Conservation (phyloP, 2,329 filamentous ascomycete genomes). For the Paracamarosporium sp. region DNA sequence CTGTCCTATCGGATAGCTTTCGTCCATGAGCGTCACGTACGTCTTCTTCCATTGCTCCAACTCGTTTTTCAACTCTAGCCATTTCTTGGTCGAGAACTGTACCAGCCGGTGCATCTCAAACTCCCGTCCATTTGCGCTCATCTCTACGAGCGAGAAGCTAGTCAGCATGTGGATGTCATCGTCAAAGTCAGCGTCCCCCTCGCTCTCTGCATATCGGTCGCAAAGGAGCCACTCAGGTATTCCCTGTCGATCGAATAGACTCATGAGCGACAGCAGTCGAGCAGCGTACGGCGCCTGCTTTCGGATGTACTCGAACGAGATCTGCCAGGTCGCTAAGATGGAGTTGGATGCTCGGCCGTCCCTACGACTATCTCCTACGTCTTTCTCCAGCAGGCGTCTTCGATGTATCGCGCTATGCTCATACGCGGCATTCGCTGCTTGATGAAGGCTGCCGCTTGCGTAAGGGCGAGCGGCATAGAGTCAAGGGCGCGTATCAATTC, state of each 20-base stretch:
- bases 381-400: slow-evolving; percentile 12
- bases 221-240: slow-evolving; percentile 31
- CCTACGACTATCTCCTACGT: slow-evolving; percentile 12
- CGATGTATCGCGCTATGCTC: slow-evolving; percentile 42
- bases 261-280: slow-evolving; percentile 50
- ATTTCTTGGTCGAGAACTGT: slow-evolving; percentile 23
- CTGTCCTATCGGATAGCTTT: slow-evolving; percentile 3
- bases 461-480: slow-evolving; percentile 21
- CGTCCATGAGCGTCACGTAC: slow-evolving; percentile 10
- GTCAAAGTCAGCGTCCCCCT: slow-evolving; percentile 19
- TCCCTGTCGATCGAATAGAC: slow-evolving; percentile 21
- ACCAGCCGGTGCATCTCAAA: slow-evolving; percentile 29
- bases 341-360: slow-evolving; percentile 19
- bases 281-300: slow-evolving; percentile 39
- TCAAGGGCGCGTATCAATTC: slow-evolving; percentile 10
- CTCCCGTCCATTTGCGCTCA: slow-evolving; percentile 7
- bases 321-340: slow-evolving; percentile 46
- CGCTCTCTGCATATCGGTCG: slow-evolving; percentile 12
- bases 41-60: slow-evolving; percentile 16
- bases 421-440: slow-evolving; percentile 8
- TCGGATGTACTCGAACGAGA: slow-evolving; percentile 45
- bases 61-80: slow-evolving; percentile 27
- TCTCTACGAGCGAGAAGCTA: slow-evolving; percentile 19
- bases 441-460: slow-evolving; percentile 40
- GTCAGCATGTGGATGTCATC: slow-evolving; percentile 21